Conservation (phyloP, 2,329 filamentous ascomycete species). For the Phyllosticta paracitricarpa region DNA sequence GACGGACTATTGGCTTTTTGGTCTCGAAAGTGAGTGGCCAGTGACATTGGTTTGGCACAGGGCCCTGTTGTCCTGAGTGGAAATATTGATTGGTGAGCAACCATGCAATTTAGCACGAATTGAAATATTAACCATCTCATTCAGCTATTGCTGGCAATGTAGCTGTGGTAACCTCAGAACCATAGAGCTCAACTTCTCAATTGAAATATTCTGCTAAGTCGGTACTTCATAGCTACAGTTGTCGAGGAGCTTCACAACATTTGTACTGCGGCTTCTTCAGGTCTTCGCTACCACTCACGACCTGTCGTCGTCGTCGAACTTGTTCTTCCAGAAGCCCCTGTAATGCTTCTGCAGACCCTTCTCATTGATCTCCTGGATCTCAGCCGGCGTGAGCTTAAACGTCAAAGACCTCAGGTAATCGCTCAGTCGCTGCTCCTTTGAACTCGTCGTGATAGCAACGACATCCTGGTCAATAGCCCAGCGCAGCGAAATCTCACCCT, state of each 20-base stretch:
- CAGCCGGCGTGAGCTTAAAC: conserved; percentile 49
- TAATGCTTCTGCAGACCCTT: conserved; percentile 52
- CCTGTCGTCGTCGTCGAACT: conserved; percentile 44
- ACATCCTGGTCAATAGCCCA: conserved; percentile 54
- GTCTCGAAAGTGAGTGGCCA: too few species aligned
- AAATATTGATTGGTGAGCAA: too few species aligned
- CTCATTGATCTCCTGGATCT: conserved; percentile 40
- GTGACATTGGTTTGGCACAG: too few species aligned
- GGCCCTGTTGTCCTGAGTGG: too few species aligned
- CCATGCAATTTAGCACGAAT: too few species aligned
- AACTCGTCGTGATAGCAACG: conserved; percentile 49
- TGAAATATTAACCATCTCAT: too few species aligned
- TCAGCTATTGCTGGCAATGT: too few species aligned
- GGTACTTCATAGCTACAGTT: background rate
- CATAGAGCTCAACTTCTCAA: too few species aligned
- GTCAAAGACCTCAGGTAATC: conserved; percentile 47
- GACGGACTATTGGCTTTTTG: too few species aligned
- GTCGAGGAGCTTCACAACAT: background rate
- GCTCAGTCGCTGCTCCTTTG: conserved; percentile 49
- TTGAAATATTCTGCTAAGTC: too few species aligned
- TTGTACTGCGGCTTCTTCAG: background rate
- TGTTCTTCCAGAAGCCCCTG: conserved; percentile 48
- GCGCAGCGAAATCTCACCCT: conserved; percentile 47
- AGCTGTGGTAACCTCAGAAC: too few species aligned
- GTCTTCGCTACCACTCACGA: conserved; percentile 22